Base-by-base conservation (phyloP, 768 basidiomycete genomes). In the Amanita jacksonii region DNA sequence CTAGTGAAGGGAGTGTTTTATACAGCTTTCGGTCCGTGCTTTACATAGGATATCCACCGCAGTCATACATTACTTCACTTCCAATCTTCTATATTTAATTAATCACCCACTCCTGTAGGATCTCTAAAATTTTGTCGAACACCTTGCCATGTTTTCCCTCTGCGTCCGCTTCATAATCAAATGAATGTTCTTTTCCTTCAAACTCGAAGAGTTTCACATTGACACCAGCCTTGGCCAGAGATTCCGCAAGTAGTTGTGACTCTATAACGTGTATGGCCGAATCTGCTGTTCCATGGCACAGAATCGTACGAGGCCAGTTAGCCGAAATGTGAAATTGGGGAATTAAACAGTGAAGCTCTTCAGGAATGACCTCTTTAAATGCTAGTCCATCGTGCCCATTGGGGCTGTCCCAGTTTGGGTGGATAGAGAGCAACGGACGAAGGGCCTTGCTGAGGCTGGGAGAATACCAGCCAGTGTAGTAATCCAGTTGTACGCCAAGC, bases 401-500 rank as follows among this genome's bases (percentile, higher is more conserved):
- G n/a, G n/a, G n/a, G 20, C 24, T 24, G 34, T 28, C 38, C 15
- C 15, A 25, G 19, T 38, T 37, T 44, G 28, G 28, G 39, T 27
- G 25, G 32, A n/a, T 46, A 40, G 25, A 32, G 24, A 61, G 52
- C 4, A 49, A 47, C 5, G 51, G 51, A 1, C 70, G 64, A 13
- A 81, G 62, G 4, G 38, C 9, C 1, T 42, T 57, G 47, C 76
- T 80, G 13, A 82, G 56, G 47, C 76, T 75, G 12, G 67, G 64
- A 2, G 57, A 53, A 39, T 71, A 63, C 16, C 69, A 53, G 5
- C 67, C 70, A 0, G 78, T 77, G 51, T 69, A 74, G 51, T 80
- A 81, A 57, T 84, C 80, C 1, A 81, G 51, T 35, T 62, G 73
- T 2, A 54, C 55, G 13, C 79, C 82, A 13, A 74, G 62, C 54